These are phyloP conservation scores for Panicum miliaceum DNA, from an alignment of 176 grass and related monocot genomes.

Conservation along the genomic window DNA sequence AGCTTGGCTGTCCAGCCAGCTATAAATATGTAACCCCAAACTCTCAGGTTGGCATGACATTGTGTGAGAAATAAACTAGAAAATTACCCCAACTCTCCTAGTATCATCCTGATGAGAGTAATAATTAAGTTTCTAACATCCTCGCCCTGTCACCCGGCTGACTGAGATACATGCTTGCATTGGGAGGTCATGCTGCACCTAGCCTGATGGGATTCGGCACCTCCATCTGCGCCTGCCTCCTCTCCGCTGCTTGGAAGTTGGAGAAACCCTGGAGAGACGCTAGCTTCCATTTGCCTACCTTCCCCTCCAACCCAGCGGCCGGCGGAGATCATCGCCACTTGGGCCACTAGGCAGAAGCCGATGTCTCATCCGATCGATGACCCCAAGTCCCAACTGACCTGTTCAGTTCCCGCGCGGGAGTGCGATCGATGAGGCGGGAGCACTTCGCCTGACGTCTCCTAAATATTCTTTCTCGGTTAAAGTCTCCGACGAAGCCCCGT, in stretches of 20 bases:
- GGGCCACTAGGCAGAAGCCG: slow-evolving; percentile 22
- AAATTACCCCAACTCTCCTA: too few species aligned
- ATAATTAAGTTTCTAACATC: too few species aligned
- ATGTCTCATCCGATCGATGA: slow-evolving; percentile 39
- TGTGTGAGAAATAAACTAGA: too few species aligned
- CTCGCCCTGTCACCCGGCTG: slow-evolving; percentile 24
- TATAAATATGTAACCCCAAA: too few species aligned
- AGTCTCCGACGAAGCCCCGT: neutral
- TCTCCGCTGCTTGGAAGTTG: slow-evolving; percentile 32
- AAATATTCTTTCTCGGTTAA: neutral
- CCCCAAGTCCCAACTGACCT: slow-evolving; percentile 21
- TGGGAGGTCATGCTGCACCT: slow-evolving; percentile 61
- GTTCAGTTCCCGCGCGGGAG: neutral
- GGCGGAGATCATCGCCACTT: neutral
- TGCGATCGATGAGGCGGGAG: neutral
- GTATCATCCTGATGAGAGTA: too few species aligned
- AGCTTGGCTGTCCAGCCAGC: too few species aligned
- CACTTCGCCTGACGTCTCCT: neutral
- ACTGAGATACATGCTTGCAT: slow-evolving; percentile 66
- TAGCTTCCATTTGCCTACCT: slow-evolving; percentile 24
- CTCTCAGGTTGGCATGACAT: too few species aligned
- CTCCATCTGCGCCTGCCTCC: slow-evolving; percentile 23
- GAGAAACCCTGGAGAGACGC: slow-evolving; percentile 26
- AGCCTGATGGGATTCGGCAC: slow-evolving; percentile 68
- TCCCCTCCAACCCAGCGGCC: slow-evolving; percentile 22